Percentiles rank a stretch among this genome's conserved stretches.
Evolutionary conservation across 306 rosid genomes (phyloP).

Genomic region (Prunus kanzakura): DNA sequence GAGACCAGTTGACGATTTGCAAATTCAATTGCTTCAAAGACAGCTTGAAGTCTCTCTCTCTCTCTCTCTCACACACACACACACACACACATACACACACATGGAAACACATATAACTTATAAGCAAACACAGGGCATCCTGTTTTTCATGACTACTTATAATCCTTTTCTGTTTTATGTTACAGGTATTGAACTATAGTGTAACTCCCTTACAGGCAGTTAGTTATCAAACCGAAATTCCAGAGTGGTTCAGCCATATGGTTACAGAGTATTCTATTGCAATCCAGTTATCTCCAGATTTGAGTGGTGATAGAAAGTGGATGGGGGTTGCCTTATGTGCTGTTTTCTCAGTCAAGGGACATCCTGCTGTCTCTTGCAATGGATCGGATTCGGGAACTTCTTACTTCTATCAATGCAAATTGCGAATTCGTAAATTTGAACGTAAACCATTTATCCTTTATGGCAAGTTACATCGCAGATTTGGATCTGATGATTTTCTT

Average conservation of each 20-base stretch:
- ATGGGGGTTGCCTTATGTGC: constrained; percentile 11
- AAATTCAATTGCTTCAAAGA: background rate
- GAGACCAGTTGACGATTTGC: background rate
- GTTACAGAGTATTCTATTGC: background rate
- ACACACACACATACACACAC: no score
- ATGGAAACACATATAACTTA: no score
- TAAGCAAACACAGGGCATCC: no score
- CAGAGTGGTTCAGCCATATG: background rate
- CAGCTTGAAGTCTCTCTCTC: background rate
- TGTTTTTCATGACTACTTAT: no score
- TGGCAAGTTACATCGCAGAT: background rate
- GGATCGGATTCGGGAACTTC: background rate
- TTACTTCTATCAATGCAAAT: background rate
- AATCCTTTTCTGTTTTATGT: background rate
- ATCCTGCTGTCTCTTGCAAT: background rate
- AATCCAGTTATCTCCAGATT: background rate
- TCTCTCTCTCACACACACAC: background rate
- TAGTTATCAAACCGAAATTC: background rate
- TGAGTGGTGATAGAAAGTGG: background rate
- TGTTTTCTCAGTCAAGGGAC: background rate
- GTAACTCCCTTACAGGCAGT: background rate
- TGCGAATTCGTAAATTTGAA: background rate
- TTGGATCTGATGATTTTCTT: background rate
- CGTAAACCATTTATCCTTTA: no score
- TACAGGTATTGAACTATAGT: background rate